Evolutionary conservation across 169 alveolate species (phyloP).

Genomic region (Fabrea salina): DNA sequence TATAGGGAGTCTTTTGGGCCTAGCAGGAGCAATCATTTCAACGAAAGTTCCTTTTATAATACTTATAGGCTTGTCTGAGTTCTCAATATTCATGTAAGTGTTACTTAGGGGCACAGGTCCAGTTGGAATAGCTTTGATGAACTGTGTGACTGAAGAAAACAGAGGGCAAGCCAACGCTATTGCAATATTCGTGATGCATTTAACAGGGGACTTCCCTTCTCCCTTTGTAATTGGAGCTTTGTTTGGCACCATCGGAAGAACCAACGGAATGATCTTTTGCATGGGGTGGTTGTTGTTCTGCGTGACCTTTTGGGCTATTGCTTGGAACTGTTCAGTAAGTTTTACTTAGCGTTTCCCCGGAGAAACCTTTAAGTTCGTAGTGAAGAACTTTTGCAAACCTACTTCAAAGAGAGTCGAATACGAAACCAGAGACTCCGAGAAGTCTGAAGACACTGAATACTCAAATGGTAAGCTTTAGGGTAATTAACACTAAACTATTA

Average conservation of each 20-base stretch:
- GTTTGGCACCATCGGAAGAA: not conserved
- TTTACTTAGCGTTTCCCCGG: not conserved
- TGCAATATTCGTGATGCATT: slow-evolving; percentile 22
- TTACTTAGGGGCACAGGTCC: slow-evolving; percentile 31
- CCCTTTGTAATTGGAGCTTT: slow-evolving; percentile 34
- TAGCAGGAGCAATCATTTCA: not conserved
- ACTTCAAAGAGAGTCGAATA: too few relatives aligned
- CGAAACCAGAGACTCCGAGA: too few relatives aligned
- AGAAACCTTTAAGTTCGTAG: not conserved
- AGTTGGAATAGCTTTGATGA: slow-evolving; percentile 14
- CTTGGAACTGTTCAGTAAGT: not conserved
- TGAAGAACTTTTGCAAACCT: not conserved
- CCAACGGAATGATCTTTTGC: not conserved
- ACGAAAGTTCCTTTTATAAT: not conserved
- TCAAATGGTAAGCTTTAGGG: too few relatives aligned
- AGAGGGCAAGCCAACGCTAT: slow-evolving; percentile 40
- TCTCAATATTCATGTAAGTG: slow-evolving; percentile 12
- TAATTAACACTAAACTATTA: too few relatives aligned
- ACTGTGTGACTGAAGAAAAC: not conserved
- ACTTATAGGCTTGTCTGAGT: not conserved
- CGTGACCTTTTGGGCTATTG: not conserved
- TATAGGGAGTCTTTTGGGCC: not conserved
- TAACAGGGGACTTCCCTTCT: slow-evolving; percentile 39
- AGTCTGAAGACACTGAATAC: too few relatives aligned
- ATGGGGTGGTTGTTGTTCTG: not conserved